A percentile compares a stretch with the other conserved stretches of the same genome.
Evolutionary conservation across 495 filamentous ascomycete genomes (phyloP).

Genomic region (Cenococcum geophilum): DNA sequence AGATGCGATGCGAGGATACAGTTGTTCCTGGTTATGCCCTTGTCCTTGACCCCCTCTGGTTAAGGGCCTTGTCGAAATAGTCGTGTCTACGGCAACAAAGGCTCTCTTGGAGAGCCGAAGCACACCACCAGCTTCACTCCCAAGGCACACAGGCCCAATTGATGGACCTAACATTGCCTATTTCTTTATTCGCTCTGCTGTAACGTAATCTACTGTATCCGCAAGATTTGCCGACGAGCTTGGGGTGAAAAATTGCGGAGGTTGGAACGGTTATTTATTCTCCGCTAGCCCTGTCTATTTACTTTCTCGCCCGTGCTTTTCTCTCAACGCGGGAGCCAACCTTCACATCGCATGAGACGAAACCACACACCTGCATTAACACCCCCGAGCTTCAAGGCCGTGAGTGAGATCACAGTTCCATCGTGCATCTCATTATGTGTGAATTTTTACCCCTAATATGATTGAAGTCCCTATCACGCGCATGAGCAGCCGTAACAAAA

Average conservation of each 20-base stretch:
- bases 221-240: no score
- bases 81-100: neutral
- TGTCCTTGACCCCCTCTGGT: neutral
- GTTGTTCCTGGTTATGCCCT: slow-evolving; percentile 4
- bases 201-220: no score
- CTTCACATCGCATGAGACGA: neutral
- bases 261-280: no score
- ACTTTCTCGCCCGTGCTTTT: neutral
- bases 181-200: no score
- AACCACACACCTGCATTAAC: neutral
- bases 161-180: no score
- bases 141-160: no score
- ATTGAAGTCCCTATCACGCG: neutral
- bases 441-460: neutral
- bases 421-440: neutral
- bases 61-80: neutral
- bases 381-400: neutral
- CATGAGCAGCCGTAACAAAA: neutral
- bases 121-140: no score
- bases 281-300: neutral
- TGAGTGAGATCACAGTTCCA: neutral
- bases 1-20: neutral
- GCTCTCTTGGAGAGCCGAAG: no score
- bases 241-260: no score
- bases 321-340: neutral